A percentile compares a stretch with the other conserved stretches of the same genome.
phyloP scores from a whole-genome alignment of 495 filamentous ascomycete genomes.

The Xylona heveae region DNA sequence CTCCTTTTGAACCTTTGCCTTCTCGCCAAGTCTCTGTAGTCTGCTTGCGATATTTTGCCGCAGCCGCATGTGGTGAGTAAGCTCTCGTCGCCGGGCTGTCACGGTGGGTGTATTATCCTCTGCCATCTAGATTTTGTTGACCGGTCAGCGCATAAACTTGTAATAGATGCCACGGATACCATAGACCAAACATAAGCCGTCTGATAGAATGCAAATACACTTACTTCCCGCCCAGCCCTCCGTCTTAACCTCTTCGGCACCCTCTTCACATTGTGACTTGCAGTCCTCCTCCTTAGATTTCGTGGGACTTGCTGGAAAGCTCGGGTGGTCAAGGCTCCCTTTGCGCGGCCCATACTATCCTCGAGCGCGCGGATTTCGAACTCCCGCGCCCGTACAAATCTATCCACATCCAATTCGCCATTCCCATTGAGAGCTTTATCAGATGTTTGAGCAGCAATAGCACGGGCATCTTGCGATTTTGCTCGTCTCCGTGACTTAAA shows the following conservation, averaged over 20 bases:
- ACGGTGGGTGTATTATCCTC: constrained; percentile 86
- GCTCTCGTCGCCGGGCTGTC: constrained; percentile 46
- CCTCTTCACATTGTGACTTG: constrained; percentile 83
- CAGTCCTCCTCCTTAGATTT: constrained; percentile 64
- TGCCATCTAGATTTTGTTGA: constrained; percentile 28
- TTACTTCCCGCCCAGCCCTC: constrained; percentile 50
- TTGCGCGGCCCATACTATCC: constrained; percentile 39
- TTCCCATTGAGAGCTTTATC: constrained; percentile 4
- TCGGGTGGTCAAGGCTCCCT: constrained; percentile 36
- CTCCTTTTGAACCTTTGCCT: constrained; percentile 29
- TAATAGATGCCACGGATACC: neutral
- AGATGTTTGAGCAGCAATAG: constrained; percentile 3
- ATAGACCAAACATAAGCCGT: neutral
- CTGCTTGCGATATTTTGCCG: constrained; percentile 66
- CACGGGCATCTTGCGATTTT: constrained; percentile 3
- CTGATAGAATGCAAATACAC: constrained; percentile 2
- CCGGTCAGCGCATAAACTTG: constrained; percentile 1
- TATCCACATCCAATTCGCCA: constrained; percentile 6
- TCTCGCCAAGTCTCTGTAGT: constrained; percentile 41
- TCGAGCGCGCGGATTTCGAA: constrained; percentile 79
- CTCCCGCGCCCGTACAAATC: constrained; percentile 31
- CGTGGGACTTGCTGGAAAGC: constrained; percentile 83
- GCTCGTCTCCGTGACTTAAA: constrained; percentile 5
- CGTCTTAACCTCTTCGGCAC: constrained; percentile 60
- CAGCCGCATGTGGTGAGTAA: constrained; percentile 46